Conservation (phyloP, 108 stramenopile genomes). For the Nitzschia sp. region DNA sequence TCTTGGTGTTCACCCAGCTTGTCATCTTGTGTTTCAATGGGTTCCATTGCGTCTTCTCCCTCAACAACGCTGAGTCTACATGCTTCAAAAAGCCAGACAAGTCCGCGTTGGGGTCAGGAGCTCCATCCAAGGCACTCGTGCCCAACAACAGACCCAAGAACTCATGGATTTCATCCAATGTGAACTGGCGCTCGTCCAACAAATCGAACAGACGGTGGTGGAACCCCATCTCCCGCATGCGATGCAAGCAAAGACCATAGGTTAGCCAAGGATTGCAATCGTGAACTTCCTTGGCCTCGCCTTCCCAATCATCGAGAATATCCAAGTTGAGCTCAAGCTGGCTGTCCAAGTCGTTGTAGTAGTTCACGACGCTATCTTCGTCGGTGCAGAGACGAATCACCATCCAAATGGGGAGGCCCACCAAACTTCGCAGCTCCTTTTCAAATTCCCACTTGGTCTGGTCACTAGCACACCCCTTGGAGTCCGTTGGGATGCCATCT, state of each 20-base stretch:
- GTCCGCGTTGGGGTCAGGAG: constrained; percentile 69
- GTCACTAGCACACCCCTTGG: constrained; percentile 34
- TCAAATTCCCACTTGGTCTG: constrained; percentile 38
- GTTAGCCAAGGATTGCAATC: constrained; percentile 87
- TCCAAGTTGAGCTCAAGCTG: constrained; percentile 81
- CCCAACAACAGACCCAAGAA: constrained; percentile 69
- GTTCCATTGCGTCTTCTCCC: constrained; percentile 68
- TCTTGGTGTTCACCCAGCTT: constrained; percentile 70
- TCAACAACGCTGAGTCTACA: constrained; percentile 31
- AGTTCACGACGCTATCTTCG: constrained; percentile 74
- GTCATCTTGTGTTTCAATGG: constrained; percentile 58
- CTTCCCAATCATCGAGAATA: constrained; percentile 81
- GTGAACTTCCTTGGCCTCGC: constrained; percentile 81
- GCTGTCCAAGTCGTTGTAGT: constrained; percentile 81
- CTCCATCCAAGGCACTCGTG: constrained; percentile 43
- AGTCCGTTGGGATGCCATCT: constrained; percentile 83
- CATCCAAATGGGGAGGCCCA: constrained; percentile 80
- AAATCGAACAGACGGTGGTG: constrained; percentile 79
- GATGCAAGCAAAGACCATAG: constrained; percentile 82
- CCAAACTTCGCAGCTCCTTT: constrained; percentile 56
- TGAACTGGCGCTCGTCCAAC: constrained; percentile 74
- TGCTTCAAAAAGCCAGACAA: constrained; percentile 57
- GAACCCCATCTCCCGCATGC: constrained; percentile 86
- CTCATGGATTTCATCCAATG: constrained; percentile 61
- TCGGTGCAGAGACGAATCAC: constrained; percentile 90